Base-by-base conservation (phyloP, 2,329 filamentous ascomycete species). In the Chrysoporthe austroafricana region DNA sequence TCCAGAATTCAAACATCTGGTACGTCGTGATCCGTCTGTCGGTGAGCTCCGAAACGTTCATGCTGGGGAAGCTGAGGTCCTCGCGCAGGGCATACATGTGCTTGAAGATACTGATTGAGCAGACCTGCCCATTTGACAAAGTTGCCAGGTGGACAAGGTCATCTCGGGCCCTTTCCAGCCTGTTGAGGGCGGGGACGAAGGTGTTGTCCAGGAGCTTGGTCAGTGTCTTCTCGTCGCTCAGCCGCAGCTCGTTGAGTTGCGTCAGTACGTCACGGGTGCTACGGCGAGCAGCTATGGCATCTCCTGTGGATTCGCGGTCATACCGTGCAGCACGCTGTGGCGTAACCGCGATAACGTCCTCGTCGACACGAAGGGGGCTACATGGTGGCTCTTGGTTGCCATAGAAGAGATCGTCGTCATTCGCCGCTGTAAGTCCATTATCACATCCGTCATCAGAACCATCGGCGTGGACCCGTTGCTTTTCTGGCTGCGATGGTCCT, bases 131-230 rank as follows among this genome's bases (percentile, higher is more conserved):
- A 14, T 58, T 62, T 2, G 34, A 13, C 2, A 54, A 3, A 14
- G 56, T 58, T 3, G 44, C 46, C 5, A 69, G 64, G 7, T 34
- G 67, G 13, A 69, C 43, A 0, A 21, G 13, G 4, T 5, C n/a
- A 9, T 57, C n/a, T 4, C 26, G 54, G n/a, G 67, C 44, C 4
- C 46, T 16, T 2, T 16, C 48, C 1, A 64, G 60, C 42, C 44
- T 26, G 43, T 46, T 42, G 5, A 69, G 67, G 14, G 34, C 64
- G 4, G n/a, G 46, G n/a, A 48, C 54, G 18, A 61, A 52, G 43
- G 18, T 7, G n/a, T n/a, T 61, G 1, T 50, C 50, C 6, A 69
- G 34, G 16, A 69, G 48, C n/a, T 58, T 21, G 2, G 46, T 7
- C 16, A 62, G 5, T 5, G 26, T 21, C 1, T 13, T 3, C 4